phyloP scores from a whole-genome alignment of 306 rosid genomes.

The Gillenia trifoliata region DNA sequence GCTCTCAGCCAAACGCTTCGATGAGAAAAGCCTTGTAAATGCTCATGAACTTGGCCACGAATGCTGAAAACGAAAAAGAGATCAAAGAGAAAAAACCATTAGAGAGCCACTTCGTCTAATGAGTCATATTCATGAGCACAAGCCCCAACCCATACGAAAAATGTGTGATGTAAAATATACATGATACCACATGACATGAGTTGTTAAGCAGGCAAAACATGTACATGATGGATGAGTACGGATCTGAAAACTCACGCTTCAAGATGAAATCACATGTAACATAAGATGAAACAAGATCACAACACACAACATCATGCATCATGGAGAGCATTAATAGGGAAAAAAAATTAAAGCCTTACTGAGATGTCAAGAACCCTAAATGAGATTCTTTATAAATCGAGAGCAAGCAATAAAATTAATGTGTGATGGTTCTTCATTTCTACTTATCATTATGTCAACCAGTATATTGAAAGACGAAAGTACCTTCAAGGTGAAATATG shows the following conservation, averaged over 20 bases:
- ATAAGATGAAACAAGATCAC: too few relatives aligned
- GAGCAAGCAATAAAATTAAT: background rate
- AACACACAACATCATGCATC: too few relatives aligned
- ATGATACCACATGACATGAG: too few relatives aligned
- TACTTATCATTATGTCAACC: background rate
- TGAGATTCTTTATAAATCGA: background rate
- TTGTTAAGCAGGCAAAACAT: too few relatives aligned
- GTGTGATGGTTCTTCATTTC: background rate
- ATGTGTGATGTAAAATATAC: too few relatives aligned
- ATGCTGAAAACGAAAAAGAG: slow-evolving; percentile 46
- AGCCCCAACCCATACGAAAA: too few relatives aligned
- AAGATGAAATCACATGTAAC: too few relatives aligned
- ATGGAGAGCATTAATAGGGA: too few relatives aligned
- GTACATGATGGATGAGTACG: too few relatives aligned
- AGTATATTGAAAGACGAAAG: background rate
- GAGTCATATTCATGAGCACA: background rate
- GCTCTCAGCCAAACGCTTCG: slow-evolving; percentile 75
- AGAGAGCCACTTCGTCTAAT: background rate
- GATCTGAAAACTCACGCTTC: too few relatives aligned
- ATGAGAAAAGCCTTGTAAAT: slow-evolving; percentile 78
- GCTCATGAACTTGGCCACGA: slow-evolving; percentile 97
- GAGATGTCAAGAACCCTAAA: too few relatives aligned
- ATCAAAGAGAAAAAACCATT: background rate
- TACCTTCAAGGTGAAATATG: slow-evolving; percentile 95
- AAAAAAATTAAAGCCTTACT: too few relatives aligned